Evolutionary conservation across 352 stramenopile genomes (phyloP).

Genomic region (Globisporangium radiosum): DNA sequence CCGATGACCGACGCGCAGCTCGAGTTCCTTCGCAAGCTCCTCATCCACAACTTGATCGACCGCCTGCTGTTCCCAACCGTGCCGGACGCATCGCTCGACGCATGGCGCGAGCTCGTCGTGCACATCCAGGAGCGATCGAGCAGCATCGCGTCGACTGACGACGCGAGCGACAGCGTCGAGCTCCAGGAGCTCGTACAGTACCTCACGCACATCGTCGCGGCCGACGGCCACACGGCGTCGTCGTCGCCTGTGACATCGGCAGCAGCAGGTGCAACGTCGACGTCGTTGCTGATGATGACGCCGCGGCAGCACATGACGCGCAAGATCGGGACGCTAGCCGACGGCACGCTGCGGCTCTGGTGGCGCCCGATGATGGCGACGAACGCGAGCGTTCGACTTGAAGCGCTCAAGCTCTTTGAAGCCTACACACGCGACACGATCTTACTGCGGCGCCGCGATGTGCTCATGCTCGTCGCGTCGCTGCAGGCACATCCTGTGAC

Average conservation of each 20-base stretch:
- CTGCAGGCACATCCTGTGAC: constrained; percentile 49
- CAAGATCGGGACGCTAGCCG: constrained; percentile 47
- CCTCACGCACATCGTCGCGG: constrained; percentile 37
- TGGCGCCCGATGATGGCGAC: constrained; percentile 54
- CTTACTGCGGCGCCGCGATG: constrained; percentile 44
- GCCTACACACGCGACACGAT: constrained; percentile 64
- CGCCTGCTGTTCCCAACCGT: constrained; percentile 44
- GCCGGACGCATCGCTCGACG: constrained; percentile 22
- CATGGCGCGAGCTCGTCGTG: constrained; percentile 65
- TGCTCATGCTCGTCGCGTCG: constrained; percentile 54
- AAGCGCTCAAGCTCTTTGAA: constrained; percentile 62
- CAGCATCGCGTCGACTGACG: constrained; percentile 18
- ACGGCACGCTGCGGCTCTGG: constrained; percentile 54
- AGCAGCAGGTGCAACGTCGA: too few relatives aligned
- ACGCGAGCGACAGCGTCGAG: constrained; percentile 22
- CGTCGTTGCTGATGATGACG: constrained; percentile 4
- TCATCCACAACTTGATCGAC: constrained; percentile 70
- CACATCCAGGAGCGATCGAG: constrained; percentile 46
- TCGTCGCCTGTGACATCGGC: not conserved
- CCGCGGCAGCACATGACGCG: constrained; percentile 22
- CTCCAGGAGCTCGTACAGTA: constrained; percentile 64
- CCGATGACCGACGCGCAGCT: constrained; percentile 28
- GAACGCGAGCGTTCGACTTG: constrained; percentile 43
- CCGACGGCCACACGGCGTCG: constrained; percentile 9
- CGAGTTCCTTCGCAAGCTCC: constrained; percentile 33